These are phyloP conservation scores for Fusarium brevicatenulatum DNA, from an alignment of 2,329 filamentous ascomycete species.

Conservation along the genomic window DNA sequence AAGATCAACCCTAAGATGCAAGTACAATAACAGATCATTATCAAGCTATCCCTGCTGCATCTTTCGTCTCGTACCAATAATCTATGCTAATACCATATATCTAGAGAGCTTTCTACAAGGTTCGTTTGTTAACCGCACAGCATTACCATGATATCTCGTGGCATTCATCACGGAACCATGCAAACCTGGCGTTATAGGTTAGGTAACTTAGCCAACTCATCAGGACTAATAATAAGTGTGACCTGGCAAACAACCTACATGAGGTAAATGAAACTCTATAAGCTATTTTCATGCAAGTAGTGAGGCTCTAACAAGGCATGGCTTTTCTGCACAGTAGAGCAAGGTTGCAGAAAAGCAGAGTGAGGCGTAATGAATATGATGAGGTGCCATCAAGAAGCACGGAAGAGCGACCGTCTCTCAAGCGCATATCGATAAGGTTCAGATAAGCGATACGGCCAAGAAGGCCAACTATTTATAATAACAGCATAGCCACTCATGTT, in stretches of 20 bases:
- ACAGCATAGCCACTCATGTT: not conserved
- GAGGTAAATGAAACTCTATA: not conserved
- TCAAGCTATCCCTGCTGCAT: accelerated
- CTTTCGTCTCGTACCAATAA: accelerated
- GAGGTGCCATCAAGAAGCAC: not conserved
- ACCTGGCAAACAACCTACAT: not conserved
- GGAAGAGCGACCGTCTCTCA: not conserved
- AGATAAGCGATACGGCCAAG: not conserved
- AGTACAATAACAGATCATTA: not conserved
- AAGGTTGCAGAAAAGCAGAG: no score
- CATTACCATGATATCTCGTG: no score
- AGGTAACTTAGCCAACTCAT: not conserved
- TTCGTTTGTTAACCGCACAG: no score
- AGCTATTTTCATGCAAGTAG: not conserved
- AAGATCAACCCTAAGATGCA: no score
- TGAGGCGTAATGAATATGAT: no score
- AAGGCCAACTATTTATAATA: not conserved
- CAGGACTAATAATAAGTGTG: not conserved
- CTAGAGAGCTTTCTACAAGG: no score
- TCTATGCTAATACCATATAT: accelerated
- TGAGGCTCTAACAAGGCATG: accelerated
- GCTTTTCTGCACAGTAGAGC: no score
- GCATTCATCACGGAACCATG: accelerated
- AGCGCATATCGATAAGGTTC: not conserved
- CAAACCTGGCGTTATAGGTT: not conserved